Conservation (phyloP, 2,329 filamentous ascomycete genomes). For the Penicillium sp. region DNA sequence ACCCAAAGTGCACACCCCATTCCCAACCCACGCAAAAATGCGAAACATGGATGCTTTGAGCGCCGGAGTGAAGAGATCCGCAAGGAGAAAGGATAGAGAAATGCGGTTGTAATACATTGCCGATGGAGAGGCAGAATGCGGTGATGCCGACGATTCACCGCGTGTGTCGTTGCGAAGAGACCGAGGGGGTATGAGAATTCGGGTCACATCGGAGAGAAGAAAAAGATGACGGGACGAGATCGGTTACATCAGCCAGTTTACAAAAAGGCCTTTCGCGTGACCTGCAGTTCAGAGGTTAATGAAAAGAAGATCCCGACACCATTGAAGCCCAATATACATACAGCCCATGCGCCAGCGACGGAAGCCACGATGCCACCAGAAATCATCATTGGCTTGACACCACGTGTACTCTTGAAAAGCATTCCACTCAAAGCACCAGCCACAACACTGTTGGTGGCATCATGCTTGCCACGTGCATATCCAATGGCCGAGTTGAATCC, state of each 20-base stretch:
- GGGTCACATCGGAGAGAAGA: conserved; percentile 20
- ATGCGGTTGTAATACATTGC: conserved; percentile 42
- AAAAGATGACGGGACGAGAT: conserved; percentile 12
- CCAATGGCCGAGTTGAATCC: conserved; percentile 83
- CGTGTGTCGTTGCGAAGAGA: conserved; percentile 28
- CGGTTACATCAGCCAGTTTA: conserved; percentile 30
- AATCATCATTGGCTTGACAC: conserved; percentile 87
- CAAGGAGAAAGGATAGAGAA: conserved; percentile 25
- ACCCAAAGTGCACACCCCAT: conserved; percentile 42
- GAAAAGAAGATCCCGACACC: conserved; percentile 7
- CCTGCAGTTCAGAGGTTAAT: conserved; percentile 32
- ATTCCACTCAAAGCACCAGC: conserved; percentile 87
- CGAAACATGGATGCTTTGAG: conserved; percentile 40
- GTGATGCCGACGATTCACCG: conserved; percentile 25
- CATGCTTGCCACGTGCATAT: conserved; percentile 76
- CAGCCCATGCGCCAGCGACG: conserved; percentile 84
- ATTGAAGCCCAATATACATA: conserved; percentile 53
- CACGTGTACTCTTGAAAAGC: conserved; percentile 94
- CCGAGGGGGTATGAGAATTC: conserved; percentile 27
- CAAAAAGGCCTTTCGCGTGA: conserved; percentile 52
- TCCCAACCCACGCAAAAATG: conserved; percentile 42
- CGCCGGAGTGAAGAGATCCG: conserved; percentile 46
- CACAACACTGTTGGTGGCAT: conserved; percentile 80
- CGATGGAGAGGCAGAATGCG: conserved; percentile 29
- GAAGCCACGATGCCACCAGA: conserved; percentile 85